Percentiles rank a stretch among this genome's conserved stretches.
Conservation (phyloP, 2,329 filamentous ascomycete species). For the Monosporascus sp. region DNA sequence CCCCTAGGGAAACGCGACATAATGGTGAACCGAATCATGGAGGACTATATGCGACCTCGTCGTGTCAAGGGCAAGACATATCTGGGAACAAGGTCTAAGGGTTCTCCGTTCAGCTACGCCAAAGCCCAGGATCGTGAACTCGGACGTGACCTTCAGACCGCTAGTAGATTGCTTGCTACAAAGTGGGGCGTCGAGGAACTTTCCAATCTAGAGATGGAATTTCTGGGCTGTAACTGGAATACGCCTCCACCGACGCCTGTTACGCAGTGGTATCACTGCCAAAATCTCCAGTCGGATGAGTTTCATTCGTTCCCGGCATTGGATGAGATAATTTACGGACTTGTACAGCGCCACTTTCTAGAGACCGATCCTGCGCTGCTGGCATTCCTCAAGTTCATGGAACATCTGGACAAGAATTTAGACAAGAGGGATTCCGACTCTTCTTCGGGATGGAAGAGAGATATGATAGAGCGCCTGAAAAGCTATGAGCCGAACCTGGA, state of each 20-base stretch:
- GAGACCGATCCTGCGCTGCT: conserved; percentile 10
- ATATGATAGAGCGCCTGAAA: conserved; percentile 15
- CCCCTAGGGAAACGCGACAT: conserved; percentile 25
- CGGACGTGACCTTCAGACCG: conserved; percentile 21
- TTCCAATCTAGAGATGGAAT: not conserved
- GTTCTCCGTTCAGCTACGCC: conserved; percentile 9
- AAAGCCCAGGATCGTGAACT: conserved; percentile 17
- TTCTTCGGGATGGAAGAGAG: conserved; percentile 12
- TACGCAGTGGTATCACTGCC: not conserved
- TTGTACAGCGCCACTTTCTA: conserved; percentile 13
- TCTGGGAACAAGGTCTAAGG: not conserved
- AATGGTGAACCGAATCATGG: conserved; percentile 26
- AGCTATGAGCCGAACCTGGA: conserved; percentile 2
- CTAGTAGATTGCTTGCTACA: conserved; percentile 22
- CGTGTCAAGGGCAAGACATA: conserved; percentile 10
- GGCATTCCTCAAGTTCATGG: conserved; percentile 6
- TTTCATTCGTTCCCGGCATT: conserved; percentile 4
- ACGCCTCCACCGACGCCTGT: not conserved
- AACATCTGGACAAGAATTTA: not conserved
- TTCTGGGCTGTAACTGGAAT: not conserved
- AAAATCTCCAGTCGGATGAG: conserved; percentile 1
- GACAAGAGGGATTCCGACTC: too few species aligned
- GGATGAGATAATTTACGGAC: conserved; percentile 3
- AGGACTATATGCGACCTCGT: conserved; percentile 22
- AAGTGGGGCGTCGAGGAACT: conserved; percentile 3